phyloP scores from a whole-genome alignment of 2,329 filamentous ascomycete genomes.

The Talaromyces marneffei region DNA sequence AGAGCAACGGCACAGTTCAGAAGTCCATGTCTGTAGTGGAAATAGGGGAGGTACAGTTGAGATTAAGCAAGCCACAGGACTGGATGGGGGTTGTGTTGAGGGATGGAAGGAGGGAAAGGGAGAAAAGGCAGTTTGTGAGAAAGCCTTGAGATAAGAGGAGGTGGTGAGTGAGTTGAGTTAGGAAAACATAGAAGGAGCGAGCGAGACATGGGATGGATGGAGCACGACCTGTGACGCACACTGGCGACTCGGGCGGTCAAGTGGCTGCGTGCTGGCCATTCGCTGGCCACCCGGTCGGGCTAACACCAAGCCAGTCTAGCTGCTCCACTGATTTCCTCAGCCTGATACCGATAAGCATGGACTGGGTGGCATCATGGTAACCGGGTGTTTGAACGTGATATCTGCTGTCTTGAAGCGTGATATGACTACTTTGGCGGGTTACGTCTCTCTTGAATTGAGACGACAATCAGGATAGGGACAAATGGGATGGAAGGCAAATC shows the following conservation, averaged over 20 bases:
- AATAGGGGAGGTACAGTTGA: not conserved
- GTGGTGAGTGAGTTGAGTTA: no score
- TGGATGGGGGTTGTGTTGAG: not conserved
- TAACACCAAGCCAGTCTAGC: not conserved
- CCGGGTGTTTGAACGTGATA: not conserved
- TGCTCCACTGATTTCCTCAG: conserved; percentile 5
- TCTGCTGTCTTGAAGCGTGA: not conserved
- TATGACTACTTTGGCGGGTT: not conserved
- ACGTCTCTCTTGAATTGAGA: not conserved
- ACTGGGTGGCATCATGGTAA: no score
- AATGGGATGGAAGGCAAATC: not conserved
- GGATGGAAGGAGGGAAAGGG: not conserved
- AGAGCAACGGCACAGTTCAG: conserved; percentile 22
- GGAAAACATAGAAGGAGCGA: conserved; percentile 2
- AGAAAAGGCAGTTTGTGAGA: not conserved
- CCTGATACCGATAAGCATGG: not conserved
- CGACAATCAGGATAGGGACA: not conserved
- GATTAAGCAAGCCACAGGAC: not conserved
- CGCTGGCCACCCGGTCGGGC: not conserved
- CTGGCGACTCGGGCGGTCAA: conserved; percentile 34
- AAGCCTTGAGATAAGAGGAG: conserved; percentile 14
- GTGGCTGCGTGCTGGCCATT: conserved; percentile 13
- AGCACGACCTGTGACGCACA: conserved; percentile 36
- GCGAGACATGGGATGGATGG: conserved; percentile 12
- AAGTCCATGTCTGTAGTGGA: conserved; percentile 12